Evolutionary conservation across 176 grass and related monocot species (phyloP), one percentile per base, ranked within the genome.

Genomic region (Oryza meyeriana): DNA sequence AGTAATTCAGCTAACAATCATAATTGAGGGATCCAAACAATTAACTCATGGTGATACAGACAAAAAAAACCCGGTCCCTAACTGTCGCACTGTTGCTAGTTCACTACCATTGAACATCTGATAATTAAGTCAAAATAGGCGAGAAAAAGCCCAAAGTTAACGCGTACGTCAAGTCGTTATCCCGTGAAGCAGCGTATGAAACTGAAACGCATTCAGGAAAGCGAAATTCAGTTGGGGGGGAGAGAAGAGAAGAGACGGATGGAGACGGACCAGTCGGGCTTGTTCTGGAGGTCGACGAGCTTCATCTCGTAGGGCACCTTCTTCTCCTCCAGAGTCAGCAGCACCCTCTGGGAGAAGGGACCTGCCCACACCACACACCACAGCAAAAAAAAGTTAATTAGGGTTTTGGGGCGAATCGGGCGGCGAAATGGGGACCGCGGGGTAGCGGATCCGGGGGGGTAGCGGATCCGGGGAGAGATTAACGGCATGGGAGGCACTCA

Each of bases 261-360:
- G 4, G 40, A 20, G 74, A 27, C 25, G 45, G 57, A 87, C 95
- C 92, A 98, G 32, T 98, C 87, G 79, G 92, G 95, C 85, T 95
- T 98, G 81, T 91, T 86, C 71, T 63, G 83, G 71, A 95, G 36
- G 55, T 94, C 84, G 82, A 98, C 31, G 75, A 93, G 84, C 81
- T 94, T 98, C 36, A 76, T 52, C 66, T 94, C 75, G 86, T 98
- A 94, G 61, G 92, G 9, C 18, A 91, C 79, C 41, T 93, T 89
- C 92, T 98, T 94, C 95, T 94, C 95, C 88, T 98, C 88, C 39
- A 98, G 79, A 31, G 92, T 88, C 59, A 98, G 81, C 40, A 98
- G 84, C 76, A 94, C 90, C 66, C 88, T 91, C 47, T 98, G 92
- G 8, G 84, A 81, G 82, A 94, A 98, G 20, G 95, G 95, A 38